Evolutionary conservation across 83 land plant species (phyloP), one percentile per base, ranked within the genome.

Genomic region (Thuja plicata): DNA sequence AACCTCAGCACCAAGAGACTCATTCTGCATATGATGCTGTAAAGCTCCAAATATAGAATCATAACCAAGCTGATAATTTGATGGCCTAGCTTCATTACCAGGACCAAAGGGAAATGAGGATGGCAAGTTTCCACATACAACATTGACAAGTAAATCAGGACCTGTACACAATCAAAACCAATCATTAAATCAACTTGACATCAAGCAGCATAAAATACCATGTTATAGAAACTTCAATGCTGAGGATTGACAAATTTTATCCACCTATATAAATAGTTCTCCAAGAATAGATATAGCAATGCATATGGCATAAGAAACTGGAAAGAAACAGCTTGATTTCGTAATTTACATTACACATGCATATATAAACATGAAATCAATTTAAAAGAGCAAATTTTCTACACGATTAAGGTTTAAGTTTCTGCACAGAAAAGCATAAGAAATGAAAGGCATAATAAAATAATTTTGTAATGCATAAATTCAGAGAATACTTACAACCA

Each of bases 401-500:
- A 73, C 12, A n/a, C 32, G 8, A 73, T 32, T 10, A 8, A 66
- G 8, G 71, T 27, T 7, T 8, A 27, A 79, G 9, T 38, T 15
- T 40, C 41, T 40, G 24, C 43, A 78, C 21, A 52, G 17, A 40
- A 24, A 24, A 21, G 24, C 46, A 40, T 79, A 40, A 15, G 41
- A 27, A 6, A 7, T 41, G 45, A 40, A 79, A 40, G 19, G 83
- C 83, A 40, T 21, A 40, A 21, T 8, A 82, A 45, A 43, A 82
- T 82, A 82, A 24, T 0, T 5, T 34, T 11, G 85, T 45, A 46
- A 46, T 45, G 85, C 16, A 24, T 7, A 43, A n/a, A 1, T 46
- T 43, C 32, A 46, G 54, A 43, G 32, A 82, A 82, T 27, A 82
- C 85, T 82, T 82, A 82, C 85, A 82, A 82, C 52, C 85, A 82